These are phyloP conservation scores for Ogataea haglerorum DNA, from an alignment of 805 yeast species.

Conservation along the genomic window DNA sequence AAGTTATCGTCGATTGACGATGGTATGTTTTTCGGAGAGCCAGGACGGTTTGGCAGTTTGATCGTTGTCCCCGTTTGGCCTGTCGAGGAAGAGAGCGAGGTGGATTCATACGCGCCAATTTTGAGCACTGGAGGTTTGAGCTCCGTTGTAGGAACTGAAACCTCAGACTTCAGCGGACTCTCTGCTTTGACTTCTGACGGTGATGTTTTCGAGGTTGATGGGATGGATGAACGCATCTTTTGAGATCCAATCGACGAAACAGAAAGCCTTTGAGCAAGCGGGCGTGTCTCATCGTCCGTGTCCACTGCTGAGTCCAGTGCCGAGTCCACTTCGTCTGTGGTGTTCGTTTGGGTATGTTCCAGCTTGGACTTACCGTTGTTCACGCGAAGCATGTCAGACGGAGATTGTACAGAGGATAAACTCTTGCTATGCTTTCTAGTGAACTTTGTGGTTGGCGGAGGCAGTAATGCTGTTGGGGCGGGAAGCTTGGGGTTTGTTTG, in stretches of 20 bases:
- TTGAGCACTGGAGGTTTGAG: conserved; percentile 15
- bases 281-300: conserved; percentile 21
- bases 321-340: conserved; percentile 27
- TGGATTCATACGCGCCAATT: conserved; percentile 8
- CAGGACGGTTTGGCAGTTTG: conserved; percentile 15
- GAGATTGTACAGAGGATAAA: conserved; percentile 44
- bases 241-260: conserved; percentile 7
- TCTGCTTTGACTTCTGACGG: conserved; percentile 9
- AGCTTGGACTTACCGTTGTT: conserved; percentile 12
- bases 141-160: background rate
- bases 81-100: conserved; percentile 1
- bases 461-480: background rate
- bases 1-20: conserved; percentile 15
- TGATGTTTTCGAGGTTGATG: conserved; percentile 10
- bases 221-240: conserved; percentile 1
- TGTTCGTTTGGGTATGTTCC: conserved; percentile 7
- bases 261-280: conserved; percentile 10
- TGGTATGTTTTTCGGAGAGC: conserved; percentile 17
- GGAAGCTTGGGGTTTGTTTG: conserved; percentile 5
- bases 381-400: conserved; percentile 37
- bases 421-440: conserved; percentile 39
- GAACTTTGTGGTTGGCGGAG: conserved; percentile 19
- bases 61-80: conserved; percentile 4
- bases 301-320: conserved; percentile 23
- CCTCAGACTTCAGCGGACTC: conserved; percentile 1